Evolutionary conservation across 345 rosid genomes (phyloP).

Genomic region (Triadica sebifera): DNA sequence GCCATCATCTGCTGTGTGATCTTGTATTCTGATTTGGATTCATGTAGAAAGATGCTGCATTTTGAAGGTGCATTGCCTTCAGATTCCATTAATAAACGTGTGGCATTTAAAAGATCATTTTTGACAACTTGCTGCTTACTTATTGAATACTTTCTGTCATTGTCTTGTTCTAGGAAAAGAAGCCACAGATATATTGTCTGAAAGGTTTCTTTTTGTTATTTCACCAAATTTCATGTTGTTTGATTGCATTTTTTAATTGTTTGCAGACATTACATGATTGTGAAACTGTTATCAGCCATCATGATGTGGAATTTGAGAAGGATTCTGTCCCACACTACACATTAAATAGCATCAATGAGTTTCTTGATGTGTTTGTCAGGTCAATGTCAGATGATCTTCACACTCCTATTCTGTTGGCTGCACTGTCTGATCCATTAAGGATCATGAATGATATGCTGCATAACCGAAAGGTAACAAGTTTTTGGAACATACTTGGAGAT

Average conservation of each 20-base stretch:
- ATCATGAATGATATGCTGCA: slow-evolving; percentile 78
- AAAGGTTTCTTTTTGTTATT: neutral
- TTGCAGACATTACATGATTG: slow-evolving; percentile 81
- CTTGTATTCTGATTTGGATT: neutral
- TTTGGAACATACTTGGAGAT: neutral
- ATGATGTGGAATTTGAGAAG: slow-evolving; percentile 26
- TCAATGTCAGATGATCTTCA: slow-evolving; percentile 96
- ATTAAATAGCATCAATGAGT: slow-evolving; percentile 40
- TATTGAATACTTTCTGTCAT: neutral
- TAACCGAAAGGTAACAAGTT: slow-evolving; percentile 65
- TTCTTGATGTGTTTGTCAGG: slow-evolving; percentile 50
- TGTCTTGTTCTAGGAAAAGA: neutral
- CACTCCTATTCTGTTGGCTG: slow-evolving; percentile 75
- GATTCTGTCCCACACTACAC: slow-evolving; percentile 51
- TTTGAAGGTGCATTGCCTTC: neutral
- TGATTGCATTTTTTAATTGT: slow-evolving; percentile 19
- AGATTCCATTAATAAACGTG: neutral
- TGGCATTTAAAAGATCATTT: neutral
- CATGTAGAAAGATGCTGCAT: neutral
- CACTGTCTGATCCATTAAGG: slow-evolving; percentile 81
- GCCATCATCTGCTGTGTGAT: slow-evolving; percentile 10
- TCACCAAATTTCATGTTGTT: neutral
- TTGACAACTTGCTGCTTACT: neutral
- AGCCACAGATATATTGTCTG: neutral
- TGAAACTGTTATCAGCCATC: slow-evolving; percentile 53